Evolutionary conservation across 306 rosid species (phyloP).

Genomic region (Casuarina glauca): DNA sequence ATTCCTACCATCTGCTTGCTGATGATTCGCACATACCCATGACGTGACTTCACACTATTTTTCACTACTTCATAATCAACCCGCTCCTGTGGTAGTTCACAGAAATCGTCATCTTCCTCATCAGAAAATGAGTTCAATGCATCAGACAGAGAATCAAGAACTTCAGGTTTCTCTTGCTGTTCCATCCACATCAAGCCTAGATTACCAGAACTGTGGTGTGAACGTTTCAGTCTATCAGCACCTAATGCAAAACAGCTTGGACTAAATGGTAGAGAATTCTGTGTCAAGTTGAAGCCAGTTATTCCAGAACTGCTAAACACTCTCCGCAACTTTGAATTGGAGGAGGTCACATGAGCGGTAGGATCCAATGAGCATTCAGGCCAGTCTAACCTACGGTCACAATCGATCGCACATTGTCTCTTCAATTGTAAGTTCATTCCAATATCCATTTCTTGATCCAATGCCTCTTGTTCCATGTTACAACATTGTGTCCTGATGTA

Average conservation of each 20-base stretch:
- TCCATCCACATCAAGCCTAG: constrained; percentile 48
- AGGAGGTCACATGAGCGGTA: constrained; percentile 57
- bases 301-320: constrained; percentile 80
- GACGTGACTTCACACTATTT: constrained; percentile 28
- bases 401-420: constrained; percentile 64
- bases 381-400: constrained; percentile 65
- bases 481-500: constrained; percentile 30
- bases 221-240: constrained; percentile 48
- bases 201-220: constrained; percentile 66
- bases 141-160: constrained; percentile 55
- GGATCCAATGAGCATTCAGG: constrained; percentile 89
- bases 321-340: constrained; percentile 69
- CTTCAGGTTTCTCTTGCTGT: constrained; percentile 44
- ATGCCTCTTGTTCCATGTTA: constrained; percentile 40
- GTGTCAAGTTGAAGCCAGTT: constrained; percentile 56
- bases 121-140: constrained; percentile 40
- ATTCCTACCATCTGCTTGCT: constrained; percentile 99
- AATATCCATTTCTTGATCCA: constrained; percentile 40
- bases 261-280: constrained; percentile 37
- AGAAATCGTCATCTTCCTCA: constrained; percentile 55
- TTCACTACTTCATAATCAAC: constrained; percentile 20
- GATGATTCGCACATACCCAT: constrained; percentile 71
- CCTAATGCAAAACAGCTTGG: constrained; percentile 24
- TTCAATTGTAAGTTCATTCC: constrained; percentile 51
- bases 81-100: constrained; percentile 40